These are phyloP conservation scores for Penicillium expansum DNA, from an alignment of 2,329 filamentous ascomycete species.

Conservation along the genomic window DNA sequence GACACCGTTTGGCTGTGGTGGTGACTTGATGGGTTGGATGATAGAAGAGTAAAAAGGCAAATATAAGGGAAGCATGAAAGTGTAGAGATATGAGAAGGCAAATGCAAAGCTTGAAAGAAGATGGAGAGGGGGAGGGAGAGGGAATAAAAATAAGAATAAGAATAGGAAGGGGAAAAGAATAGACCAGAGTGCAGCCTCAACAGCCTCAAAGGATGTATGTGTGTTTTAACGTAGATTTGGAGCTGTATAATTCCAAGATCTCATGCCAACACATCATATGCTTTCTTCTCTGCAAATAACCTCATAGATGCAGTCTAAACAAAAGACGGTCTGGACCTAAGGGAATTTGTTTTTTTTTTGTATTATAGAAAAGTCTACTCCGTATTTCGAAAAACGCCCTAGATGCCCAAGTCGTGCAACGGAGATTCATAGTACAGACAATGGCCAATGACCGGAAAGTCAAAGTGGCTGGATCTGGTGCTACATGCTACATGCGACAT, in stretches of 20 bases:
- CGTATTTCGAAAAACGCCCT: conserved; percentile 19
- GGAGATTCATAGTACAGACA: conserved; percentile 26
- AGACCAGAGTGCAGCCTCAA: not conserved
- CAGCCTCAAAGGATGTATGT: conserved; percentile 2
- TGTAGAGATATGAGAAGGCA: conserved; percentile 8
- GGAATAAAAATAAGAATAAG: not conserved
- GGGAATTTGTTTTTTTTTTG: not conserved
- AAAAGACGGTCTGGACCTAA: conserved; percentile 11
- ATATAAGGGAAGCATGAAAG: not conserved
- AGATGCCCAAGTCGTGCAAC: conserved; percentile 31
- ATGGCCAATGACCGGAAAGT: conserved; percentile 29
- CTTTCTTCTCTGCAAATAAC: conserved; percentile 22
- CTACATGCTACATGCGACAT: conserved; percentile 1
- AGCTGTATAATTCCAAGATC: conserved; percentile 20
- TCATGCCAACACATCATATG: conserved; percentile 21
- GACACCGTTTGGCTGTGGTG: not conserved
- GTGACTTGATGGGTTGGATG: not conserved
- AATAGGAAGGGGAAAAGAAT: not conserved
- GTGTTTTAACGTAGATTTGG: conserved; percentile 17
- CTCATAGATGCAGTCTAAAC: conserved; percentile 21
- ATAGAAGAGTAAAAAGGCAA: conserved; percentile 1
- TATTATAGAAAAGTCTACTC: conserved; percentile 10
- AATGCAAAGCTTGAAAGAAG: conserved; percentile 7
- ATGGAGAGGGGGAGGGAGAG: conserved; percentile 7
- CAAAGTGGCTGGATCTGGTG: conserved; percentile 28